phyloP scores from a whole-genome alignment of 176 grass and related monocot genomes.

The Avena atlantica region DNA sequence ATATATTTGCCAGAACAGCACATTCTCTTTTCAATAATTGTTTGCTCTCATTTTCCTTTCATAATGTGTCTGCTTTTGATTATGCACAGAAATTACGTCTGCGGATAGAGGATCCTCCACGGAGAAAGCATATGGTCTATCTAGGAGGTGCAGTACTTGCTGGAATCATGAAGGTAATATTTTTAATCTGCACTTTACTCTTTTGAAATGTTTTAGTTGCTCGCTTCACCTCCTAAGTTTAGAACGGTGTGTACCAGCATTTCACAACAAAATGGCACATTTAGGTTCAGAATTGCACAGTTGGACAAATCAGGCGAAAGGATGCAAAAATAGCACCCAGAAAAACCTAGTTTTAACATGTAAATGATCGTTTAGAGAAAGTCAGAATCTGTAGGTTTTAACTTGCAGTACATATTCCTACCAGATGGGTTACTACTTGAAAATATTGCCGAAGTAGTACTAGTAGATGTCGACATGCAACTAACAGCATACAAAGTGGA shows the following conservation, averaged over 20 bases:
- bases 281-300: background rate
- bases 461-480: background rate
- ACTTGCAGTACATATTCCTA: too few relatives aligned
- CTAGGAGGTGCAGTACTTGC: slow-evolving; percentile 91
- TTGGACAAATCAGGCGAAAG: background rate
- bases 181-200: background rate
- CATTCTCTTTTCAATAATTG: background rate
- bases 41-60: background rate
- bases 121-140: slow-evolving; percentile 98
- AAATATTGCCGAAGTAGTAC: background rate
- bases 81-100: slow-evolving; percentile 77
- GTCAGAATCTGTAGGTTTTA: background rate
- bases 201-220: background rate
- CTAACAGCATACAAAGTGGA: too few relatives aligned
- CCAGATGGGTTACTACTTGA: background rate
- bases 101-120: slow-evolving; percentile 93
- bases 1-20: background rate
- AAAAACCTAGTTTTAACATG: background rate
- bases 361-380: background rate
- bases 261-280: background rate
- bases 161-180: slow-evolving; percentile 95
- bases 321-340: background rate
- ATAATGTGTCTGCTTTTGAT: slow-evolving; percentile 9
- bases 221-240: background rate
- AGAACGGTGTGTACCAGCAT: background rate